Percentiles rank a stretch among this genome's conserved stretches.
phyloP scores from a whole-genome alignment of 352 stramenopile species.

The Pythium aristosporum region DNA sequence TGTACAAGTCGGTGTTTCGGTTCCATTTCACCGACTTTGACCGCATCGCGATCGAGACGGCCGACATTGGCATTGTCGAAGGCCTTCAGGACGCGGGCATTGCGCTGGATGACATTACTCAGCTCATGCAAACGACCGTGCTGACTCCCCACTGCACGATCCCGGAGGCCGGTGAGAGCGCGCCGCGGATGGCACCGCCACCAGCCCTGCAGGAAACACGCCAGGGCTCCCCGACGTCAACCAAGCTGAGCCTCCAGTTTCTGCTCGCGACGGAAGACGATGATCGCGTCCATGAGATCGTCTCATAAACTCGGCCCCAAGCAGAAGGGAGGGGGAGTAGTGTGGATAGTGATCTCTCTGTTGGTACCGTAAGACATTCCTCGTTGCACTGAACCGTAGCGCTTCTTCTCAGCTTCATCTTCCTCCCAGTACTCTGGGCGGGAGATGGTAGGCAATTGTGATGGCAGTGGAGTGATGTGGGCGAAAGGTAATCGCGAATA shows the following conservation, averaged over 20 bases:
- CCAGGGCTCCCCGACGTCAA: background rate
- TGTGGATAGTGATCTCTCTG: background rate
- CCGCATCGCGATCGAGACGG: conserved; percentile 19
- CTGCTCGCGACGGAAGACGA: conserved; percentile 14
- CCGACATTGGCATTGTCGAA: conserved; percentile 24
- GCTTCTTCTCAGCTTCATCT: too few relatives aligned
- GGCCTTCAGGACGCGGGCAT: conserved; percentile 17
- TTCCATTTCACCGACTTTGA: conserved; percentile 23
- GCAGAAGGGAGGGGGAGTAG: background rate
- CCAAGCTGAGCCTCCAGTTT: conserved; percentile 24
- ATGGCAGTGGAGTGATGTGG: too few relatives aligned
- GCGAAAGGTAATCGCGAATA: too few relatives aligned
- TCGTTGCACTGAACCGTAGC: too few relatives aligned
- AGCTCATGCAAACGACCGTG: conserved; percentile 23
- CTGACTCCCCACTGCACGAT: conserved; percentile 21
- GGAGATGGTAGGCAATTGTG: too few relatives aligned
- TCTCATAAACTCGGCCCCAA: background rate
- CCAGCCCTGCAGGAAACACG: background rate
- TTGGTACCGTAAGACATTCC: background rate
- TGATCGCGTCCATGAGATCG: conserved; percentile 19
- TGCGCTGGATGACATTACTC: conserved; percentile 15
- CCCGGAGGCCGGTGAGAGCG: conserved; percentile 7
- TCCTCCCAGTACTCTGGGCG: too few relatives aligned
- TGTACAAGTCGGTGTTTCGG: conserved; percentile 23
- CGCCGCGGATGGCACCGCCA: conserved; percentile 1